Conservation (phyloP, 148 eudicot species). For the Fallopia convolvulus region DNA sequence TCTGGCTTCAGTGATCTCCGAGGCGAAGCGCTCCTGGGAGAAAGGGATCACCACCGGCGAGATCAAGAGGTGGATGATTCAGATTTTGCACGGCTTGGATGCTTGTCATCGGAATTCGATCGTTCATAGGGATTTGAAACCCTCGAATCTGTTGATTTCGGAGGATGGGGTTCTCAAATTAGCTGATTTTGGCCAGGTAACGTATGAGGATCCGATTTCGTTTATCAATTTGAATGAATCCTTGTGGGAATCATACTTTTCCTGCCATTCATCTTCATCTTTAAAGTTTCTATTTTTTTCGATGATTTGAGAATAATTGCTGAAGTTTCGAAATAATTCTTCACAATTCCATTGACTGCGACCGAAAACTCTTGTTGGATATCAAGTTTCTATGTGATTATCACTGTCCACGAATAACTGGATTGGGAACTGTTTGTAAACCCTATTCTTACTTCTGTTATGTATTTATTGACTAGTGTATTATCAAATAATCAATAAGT, state of each 20-base stretch:
- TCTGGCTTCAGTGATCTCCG: slow-evolving; percentile 44
- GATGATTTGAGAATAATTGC: neutral
- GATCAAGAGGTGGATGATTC: slow-evolving; percentile 80
- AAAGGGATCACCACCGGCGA: slow-evolving; percentile 46
- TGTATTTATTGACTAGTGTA: neutral
- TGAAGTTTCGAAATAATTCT: neutral
- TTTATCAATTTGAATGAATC: neutral
- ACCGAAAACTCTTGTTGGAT: too few relatives aligned
- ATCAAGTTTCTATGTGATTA: neutral
- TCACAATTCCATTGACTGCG: neutral
- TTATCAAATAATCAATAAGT: neutral
- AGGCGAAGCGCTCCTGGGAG: slow-evolving; percentile 36
- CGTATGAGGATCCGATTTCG: neutral
- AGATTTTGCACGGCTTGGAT: slow-evolving; percentile 72
- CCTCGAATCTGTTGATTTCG: slow-evolving; percentile 69
- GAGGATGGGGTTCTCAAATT: slow-evolving; percentile 71
- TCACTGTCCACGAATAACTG: neutral
- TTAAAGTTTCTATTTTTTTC: neutral
- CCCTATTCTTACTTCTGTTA: neutral
- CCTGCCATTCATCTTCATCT: neutral
- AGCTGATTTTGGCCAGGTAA: slow-evolving; percentile 98
- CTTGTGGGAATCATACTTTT: neutral
- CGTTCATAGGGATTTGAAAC: slow-evolving; percentile 89
- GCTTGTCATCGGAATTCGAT: slow-evolving; percentile 77
- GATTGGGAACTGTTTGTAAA: neutral